Conservation (phyloP, 140 eudicot genomes). For the Cichorium intybus region DNA sequence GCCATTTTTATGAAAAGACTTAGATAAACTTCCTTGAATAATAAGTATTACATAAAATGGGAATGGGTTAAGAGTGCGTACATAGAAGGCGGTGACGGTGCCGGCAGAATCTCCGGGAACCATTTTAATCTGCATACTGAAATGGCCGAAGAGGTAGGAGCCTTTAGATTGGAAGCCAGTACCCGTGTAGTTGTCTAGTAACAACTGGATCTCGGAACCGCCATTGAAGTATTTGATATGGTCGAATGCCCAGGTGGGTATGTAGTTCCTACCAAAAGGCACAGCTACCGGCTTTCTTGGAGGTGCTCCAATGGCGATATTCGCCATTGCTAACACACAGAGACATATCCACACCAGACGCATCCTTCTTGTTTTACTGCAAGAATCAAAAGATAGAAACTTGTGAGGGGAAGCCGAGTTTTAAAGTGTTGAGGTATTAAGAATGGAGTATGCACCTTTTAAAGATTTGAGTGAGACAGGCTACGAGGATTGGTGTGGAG, state of each 20-base stretch:
- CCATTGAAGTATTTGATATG: slow-evolving; percentile 87
- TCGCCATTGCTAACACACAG: slow-evolving; percentile 33
- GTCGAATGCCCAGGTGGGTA: slow-evolving; percentile 93
- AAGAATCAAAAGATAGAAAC: background rate
- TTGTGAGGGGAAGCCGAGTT: background rate
- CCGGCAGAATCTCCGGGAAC: slow-evolving; percentile 72
- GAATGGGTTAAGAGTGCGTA: slow-evolving; percentile 1
- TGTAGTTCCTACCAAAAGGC: slow-evolving; percentile 82
- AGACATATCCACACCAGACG: slow-evolving; percentile 17
- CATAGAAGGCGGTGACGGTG: slow-evolving; percentile 70
- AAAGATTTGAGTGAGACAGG: background rate
- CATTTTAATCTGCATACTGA: slow-evolving; percentile 63
- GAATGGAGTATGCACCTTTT: background rate
- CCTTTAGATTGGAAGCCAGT: slow-evolving; percentile 76
- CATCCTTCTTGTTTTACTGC: background rate
- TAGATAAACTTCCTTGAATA: background rate
- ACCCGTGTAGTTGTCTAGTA: slow-evolving; percentile 75
- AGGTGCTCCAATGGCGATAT: slow-evolving; percentile 30
- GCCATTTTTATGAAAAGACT: background rate
- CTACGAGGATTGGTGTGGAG: background rate
- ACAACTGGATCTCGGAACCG: slow-evolving; percentile 72
- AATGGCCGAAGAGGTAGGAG: slow-evolving; percentile 63
- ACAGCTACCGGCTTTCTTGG: slow-evolving; percentile 62
- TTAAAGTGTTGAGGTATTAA: background rate
- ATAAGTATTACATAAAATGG: background rate